A percentile compares a stretch with the other conserved stretches of the same genome.
These are phyloP conservation scores for Pyrenophora graminea DNA, from an alignment of 2,329 filamentous ascomycete genomes.

Conservation along the genomic window DNA sequence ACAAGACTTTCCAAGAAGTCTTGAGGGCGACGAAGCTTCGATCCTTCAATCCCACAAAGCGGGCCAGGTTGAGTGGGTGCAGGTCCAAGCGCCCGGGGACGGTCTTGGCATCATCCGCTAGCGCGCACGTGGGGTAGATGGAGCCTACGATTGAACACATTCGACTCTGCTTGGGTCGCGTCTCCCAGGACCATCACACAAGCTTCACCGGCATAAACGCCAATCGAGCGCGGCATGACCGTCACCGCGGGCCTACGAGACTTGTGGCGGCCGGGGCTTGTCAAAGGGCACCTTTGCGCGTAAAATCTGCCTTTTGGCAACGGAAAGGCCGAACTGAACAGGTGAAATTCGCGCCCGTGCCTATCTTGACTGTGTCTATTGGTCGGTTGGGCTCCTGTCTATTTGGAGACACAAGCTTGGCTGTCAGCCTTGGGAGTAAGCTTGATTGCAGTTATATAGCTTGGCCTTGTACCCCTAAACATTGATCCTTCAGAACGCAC, in stretches of 20 bases:
- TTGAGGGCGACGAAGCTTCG: constrained; percentile 7
- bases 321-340: constrained; percentile 1
- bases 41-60: background rate
- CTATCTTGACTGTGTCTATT: background rate
- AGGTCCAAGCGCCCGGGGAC: background rate
- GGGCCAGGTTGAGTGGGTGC: constrained; percentile 1
- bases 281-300: background rate
- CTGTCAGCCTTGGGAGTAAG: background rate
- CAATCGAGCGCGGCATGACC: background rate
- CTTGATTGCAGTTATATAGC: constrained; percentile 16
- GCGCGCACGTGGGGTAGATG: constrained; percentile 7
- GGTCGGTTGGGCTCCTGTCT: background rate
- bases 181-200: background rate
- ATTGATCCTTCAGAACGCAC: constrained; percentile 1
- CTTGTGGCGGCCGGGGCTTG: constrained; percentile 16
- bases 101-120: background rate
- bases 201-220: constrained; percentile 5
- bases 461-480: constrained; percentile 8
- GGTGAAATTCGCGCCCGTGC: constrained; percentile 2
- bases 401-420: constrained; percentile 1
- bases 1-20: background rate
- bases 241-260: constrained; percentile 10
- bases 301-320: constrained; percentile 1
- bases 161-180: background rate
- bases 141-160: background rate